Evolutionary conservation across 495 filamentous ascomycete genomes (phyloP).

Genomic region (Tuber brumale): DNA sequence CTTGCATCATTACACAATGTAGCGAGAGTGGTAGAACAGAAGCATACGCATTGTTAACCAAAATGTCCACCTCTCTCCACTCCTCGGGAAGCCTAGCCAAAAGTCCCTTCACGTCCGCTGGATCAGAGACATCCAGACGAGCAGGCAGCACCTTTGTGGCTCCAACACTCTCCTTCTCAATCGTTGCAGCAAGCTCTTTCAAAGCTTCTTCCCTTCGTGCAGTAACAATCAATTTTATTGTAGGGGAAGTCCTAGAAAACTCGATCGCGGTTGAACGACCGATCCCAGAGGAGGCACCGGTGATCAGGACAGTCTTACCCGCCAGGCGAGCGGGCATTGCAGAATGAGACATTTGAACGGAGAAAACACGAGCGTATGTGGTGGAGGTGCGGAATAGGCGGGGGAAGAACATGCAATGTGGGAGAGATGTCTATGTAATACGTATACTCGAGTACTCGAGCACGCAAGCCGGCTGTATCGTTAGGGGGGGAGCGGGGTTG

Average conservation of each 20-base stretch:
- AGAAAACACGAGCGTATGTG: conserved; percentile 13
- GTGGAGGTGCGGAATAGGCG: conserved; percentile 5
- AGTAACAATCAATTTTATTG: conserved; percentile 76
- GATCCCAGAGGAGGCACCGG: conserved; percentile 90
- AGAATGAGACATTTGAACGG: conserved; percentile 57
- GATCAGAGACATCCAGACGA: conserved; percentile 78
- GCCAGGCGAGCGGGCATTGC: conserved; percentile 78
- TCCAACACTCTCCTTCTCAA: conserved; percentile 61
- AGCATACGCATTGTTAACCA: conserved; percentile 95
- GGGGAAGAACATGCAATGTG: conserved; percentile 9
- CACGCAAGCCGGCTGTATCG: conserved; percentile 1
- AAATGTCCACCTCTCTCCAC: conserved; percentile 77
- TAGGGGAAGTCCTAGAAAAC: conserved; percentile 78
- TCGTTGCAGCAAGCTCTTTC: conserved; percentile 67
- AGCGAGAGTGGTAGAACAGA: neutral
- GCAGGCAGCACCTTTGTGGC: conserved; percentile 73
- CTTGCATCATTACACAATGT: neutral
- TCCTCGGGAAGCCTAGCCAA: conserved; percentile 68
- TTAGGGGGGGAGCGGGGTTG: neutral
- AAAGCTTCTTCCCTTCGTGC: conserved; percentile 75
- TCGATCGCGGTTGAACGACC: conserved; percentile 79
- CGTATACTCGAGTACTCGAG: too few species aligned
- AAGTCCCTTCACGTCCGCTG: conserved; percentile 68
- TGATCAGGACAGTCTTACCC: conserved; percentile 90
- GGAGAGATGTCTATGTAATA: conserved; percentile 19